phyloP scores from a whole-genome alignment of 2,329 filamentous ascomycete genomes.

The Corinectria fuckeliana region DNA sequence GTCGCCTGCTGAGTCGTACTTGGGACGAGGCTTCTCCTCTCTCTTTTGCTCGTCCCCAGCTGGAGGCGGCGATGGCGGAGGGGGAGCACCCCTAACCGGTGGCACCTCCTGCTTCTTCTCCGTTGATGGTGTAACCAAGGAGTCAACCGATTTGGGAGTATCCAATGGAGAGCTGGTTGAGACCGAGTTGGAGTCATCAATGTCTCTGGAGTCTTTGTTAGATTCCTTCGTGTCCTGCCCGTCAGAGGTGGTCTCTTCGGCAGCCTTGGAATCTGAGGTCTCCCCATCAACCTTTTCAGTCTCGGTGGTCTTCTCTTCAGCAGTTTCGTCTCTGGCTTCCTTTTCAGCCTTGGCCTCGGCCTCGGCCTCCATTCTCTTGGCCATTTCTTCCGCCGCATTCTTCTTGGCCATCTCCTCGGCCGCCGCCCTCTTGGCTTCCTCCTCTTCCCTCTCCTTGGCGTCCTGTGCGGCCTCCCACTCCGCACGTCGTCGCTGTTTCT shows the following conservation, averaged over 20 bases:
- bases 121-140: slow-evolving; percentile 25
- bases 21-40: slow-evolving; percentile 32
- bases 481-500: slow-evolving; percentile 41
- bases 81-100: slow-evolving; percentile 33
- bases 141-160: slow-evolving; percentile 43
- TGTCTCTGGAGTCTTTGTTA: slow-evolving; percentile 21
- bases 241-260: slow-evolving; percentile 18
- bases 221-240: slow-evolving; percentile 16
- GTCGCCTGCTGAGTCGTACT: slow-evolving; percentile 57
- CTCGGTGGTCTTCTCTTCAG: slow-evolving; percentile 16
- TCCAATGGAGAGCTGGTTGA: slow-evolving; percentile 42
- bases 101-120: slow-evolving; percentile 46
- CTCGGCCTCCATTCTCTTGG: slow-evolving; percentile 15
- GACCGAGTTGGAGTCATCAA: slow-evolving; percentile 37
- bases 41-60: slow-evolving; percentile 23
- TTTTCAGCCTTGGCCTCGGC: slow-evolving; percentile 12
- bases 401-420: slow-evolving; percentile 23
- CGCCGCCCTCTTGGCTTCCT: slow-evolving; percentile 22
- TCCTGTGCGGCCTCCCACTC: slow-evolving; percentile 39
- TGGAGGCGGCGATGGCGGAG: slow-evolving; percentile 17
- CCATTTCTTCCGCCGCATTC: neutral
- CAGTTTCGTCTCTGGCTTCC: slow-evolving; percentile 17
- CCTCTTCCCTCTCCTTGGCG: slow-evolving; percentile 38
- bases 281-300: slow-evolving; percentile 5
- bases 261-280: slow-evolving; percentile 12